These are phyloP conservation scores for Cenchrus purpureus DNA, from an alignment of 176 grass and related monocot genomes.

Conservation along the genomic window DNA sequence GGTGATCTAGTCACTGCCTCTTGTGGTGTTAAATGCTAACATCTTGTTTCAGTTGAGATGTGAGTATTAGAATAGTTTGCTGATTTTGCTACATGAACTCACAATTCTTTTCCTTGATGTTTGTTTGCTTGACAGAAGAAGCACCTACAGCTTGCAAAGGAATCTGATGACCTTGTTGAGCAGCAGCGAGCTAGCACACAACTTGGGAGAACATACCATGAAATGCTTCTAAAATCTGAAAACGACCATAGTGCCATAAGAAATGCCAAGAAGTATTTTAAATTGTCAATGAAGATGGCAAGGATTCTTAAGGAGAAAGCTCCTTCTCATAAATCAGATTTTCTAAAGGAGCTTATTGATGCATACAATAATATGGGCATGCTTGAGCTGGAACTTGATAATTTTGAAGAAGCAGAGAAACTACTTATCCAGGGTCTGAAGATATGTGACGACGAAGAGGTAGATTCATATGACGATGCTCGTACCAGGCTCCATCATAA, in stretches of 20 bases:
- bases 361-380: conserved; percentile 93
- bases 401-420: conserved; percentile 77
- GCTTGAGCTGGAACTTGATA: conserved; percentile 92
- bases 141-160: conserved; percentile 84
- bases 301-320: conserved; percentile 57
- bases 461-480: conserved; percentile 76
- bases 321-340: conserved; percentile 44
- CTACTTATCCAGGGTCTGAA: conserved; percentile 70
- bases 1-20: conserved; percentile 6
- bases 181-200: conserved; percentile 92
- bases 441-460: conserved; percentile 95
- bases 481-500: conserved; percentile 88
- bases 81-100: conserved; percentile 29
- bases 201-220: conserved; percentile 88
- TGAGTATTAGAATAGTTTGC: conserved; percentile 22
- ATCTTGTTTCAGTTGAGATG: conserved; percentile 19
- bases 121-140: conserved; percentile 73
- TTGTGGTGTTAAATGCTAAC: conserved; percentile 20
- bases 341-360: conserved; percentile 90
- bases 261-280: conserved; percentile 96
- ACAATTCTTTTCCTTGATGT: conserved; percentile 35
- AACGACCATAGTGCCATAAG: conserved; percentile 69
- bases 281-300: conserved; percentile 71
- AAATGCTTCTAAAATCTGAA: conserved; percentile 78
- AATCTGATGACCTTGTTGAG: conserved; percentile 79